These are phyloP conservation scores for Globisporangium rhizosaccharum DNA, from an alignment of 352 stramenopile species.

Conservation along the genomic window DNA sequence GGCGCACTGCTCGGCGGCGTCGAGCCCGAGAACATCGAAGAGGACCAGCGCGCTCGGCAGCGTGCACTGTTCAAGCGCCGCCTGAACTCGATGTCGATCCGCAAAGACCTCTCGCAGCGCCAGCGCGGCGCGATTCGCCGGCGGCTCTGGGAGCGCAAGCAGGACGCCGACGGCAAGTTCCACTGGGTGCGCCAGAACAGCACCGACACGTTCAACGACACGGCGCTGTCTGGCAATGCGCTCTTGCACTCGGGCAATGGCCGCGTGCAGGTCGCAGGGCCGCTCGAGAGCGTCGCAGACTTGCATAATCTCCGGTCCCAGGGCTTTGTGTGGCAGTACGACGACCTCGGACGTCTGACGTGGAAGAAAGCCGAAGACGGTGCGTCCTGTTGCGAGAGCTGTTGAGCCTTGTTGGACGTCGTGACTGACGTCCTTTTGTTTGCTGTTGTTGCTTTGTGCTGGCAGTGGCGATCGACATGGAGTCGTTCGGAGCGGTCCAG, in stretches of 20 bases:
- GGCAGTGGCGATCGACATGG: constrained; percentile 59
- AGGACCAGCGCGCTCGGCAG: constrained; percentile 35
- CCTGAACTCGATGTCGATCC: constrained; percentile 55
- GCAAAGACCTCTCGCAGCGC: constrained; percentile 59
- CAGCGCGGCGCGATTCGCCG: constrained; percentile 63
- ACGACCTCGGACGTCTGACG: constrained; percentile 38
- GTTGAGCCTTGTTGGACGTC: not conserved
- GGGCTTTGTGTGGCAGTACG: constrained; percentile 68
- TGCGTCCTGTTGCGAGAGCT: not conserved
- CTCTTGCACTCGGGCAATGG: constrained; percentile 24
- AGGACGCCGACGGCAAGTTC: constrained; percentile 57
- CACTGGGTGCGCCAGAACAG: constrained; percentile 68
- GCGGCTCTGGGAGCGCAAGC: constrained; percentile 59
- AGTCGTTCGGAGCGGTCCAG: constrained; percentile 44
- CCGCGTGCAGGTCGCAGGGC: constrained; percentile 12
- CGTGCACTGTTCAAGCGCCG: constrained; percentile 63
- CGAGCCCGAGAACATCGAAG: constrained; percentile 23
- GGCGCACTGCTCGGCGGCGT: constrained; percentile 40
- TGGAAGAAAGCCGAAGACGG: constrained; percentile 57
- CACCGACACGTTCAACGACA: constrained; percentile 27
- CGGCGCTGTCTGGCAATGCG: constrained; percentile 7
- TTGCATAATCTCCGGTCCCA: constrained; percentile 58
- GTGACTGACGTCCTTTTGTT: not conserved
- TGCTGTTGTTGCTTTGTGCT: not conserved
- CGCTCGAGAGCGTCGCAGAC: constrained; percentile 43